Base-by-base conservation (phyloP, 106 monocot species). In the Agapanthus africanus region DNA sequence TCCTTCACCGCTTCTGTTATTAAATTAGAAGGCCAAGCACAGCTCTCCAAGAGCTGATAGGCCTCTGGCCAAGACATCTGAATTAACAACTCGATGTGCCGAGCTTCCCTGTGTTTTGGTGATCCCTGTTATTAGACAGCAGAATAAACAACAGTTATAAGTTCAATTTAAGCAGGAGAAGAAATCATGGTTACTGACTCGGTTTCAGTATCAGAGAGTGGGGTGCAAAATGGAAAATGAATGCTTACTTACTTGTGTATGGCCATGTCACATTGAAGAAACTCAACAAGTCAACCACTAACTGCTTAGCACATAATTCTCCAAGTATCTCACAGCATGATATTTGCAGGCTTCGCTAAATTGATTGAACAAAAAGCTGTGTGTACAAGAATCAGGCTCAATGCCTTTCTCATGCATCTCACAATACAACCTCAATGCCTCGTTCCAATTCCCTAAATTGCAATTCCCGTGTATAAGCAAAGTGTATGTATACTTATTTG, bases 401-500 rank as follows among this genome's bases (percentile, higher is more conserved):
- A 95, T 73, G 32, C 78, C 83, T 67, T 83, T 83, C 69, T 73
- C 71, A 79, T 71, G 78, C 87, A 95, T 95, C 63, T 91, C 85
- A 69, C 54, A 7, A 73, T 79, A 91, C 72, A 95, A 78, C 47
- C 81, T 73, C 5, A 85, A 56, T n/a, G 82, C 91, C 71, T 87
- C 88, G 49, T 69, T 70, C 90, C 88, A 85, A 27, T 81, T 63
- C 22, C 90, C 83, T 28, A 72, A 39, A 72, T 72, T 83, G 67
- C 85, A 95, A 66, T 87, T 83, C 32, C 40, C 82, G 69, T 83
- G 60, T 61, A 95, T 95, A 30, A 95, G 59, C 27, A 91, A 76
- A 63, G 94, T 85, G 71, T 91, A 95, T 4, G 94, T 88, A 57
- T 87, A 88, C 59, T 85, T 91, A 67, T 95, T 95, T 21, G 94